These are phyloP conservation scores for Orychophragmus violaceus DNA, from an alignment of 345 rosid species.

Conservation along the genomic window DNA sequence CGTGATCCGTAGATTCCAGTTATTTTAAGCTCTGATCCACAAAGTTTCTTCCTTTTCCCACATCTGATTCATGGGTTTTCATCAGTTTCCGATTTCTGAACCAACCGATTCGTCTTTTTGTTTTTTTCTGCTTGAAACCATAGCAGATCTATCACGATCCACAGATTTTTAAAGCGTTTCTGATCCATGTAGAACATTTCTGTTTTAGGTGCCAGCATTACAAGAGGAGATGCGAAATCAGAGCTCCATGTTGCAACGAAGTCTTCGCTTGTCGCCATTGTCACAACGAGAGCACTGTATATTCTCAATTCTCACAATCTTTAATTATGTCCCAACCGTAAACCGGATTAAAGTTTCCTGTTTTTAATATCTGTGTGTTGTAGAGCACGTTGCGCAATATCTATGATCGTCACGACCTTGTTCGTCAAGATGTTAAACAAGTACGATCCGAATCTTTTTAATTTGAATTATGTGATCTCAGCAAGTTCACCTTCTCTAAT, in stretches of 20 bases:
- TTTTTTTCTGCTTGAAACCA: background rate
- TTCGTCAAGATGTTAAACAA: constrained; percentile 74
- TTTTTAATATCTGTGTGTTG: background rate
- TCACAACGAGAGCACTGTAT: constrained; percentile 82
- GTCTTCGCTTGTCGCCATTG: constrained; percentile 89
- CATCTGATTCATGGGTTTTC: constrained; percentile 2
- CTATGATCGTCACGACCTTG: constrained; percentile 66
- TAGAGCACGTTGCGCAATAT: constrained; percentile 61
- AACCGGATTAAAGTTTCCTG: background rate
- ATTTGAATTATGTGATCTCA: background rate
- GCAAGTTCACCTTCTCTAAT: background rate
- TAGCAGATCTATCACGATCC: constrained; percentile 14
- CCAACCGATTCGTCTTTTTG: background rate
- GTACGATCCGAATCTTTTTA: constrained; percentile 34
- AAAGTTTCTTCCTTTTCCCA: background rate
- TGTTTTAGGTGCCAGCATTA: constrained; percentile 76
- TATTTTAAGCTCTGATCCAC: background rate
- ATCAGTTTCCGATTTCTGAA: background rate
- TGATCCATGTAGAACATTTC: constrained; percentile 12
- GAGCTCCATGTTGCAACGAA: constrained; percentile 97
- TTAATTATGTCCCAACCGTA: background rate
- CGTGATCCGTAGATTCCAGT: background rate
- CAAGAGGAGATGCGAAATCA: constrained; percentile 83
- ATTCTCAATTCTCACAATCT: background rate
- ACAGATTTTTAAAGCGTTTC: background rate